Base-by-base conservation (phyloP, 176 grass and related monocot genomes). In the Oryza rufipogon region DNA sequence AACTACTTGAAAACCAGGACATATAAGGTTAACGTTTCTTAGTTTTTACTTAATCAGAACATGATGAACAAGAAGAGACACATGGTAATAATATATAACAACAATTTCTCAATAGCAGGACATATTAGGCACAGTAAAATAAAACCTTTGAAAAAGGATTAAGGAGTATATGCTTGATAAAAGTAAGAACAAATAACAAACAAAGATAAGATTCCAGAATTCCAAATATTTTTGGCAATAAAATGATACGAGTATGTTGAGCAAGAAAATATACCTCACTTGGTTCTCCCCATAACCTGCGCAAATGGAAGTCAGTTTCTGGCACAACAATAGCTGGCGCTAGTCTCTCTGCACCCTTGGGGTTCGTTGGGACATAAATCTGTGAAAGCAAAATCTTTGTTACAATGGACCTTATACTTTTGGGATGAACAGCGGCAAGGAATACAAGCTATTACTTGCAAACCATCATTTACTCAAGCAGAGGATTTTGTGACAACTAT, bases 231-330 rank as follows among this genome's bases (percentile, higher is more conserved):
- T 68, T 49, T 14, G 12, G 12, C 47, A 14, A 49, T 49, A 15
- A 49, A 49, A 49, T 49, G 47, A 49, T 44, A 15, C 0, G 20
- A 74, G 25, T 68, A 47, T 25, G 17, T 12, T 71, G 74, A 19
- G 23, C 17, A 68, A 81, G 60, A 84, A 81, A 22, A 63, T 25
- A 46, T 88, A 92, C 93, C 93, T 95, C 88, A 33, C 68, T 85
- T 47, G 93, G 90, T 32, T 88, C 65, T 89, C 93, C 93, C 93
- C 93, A 95, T 86, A 92, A 81, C 58, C 88, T 90, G 63, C 84
- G 90, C 54, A 88, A 81, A 86, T 95, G 89, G 80, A 95, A 90
- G 75, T 95, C 86, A 7, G 93, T 87, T 30, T 95, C 75, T 23
- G 90, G 74, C 36, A 86, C 93, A 76, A 95, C 80, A 6, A 95